These are phyloP conservation scores for Elsinoe ampelina DNA, from an alignment of 2,329 filamentous ascomycete species.

Conservation along the genomic window DNA sequence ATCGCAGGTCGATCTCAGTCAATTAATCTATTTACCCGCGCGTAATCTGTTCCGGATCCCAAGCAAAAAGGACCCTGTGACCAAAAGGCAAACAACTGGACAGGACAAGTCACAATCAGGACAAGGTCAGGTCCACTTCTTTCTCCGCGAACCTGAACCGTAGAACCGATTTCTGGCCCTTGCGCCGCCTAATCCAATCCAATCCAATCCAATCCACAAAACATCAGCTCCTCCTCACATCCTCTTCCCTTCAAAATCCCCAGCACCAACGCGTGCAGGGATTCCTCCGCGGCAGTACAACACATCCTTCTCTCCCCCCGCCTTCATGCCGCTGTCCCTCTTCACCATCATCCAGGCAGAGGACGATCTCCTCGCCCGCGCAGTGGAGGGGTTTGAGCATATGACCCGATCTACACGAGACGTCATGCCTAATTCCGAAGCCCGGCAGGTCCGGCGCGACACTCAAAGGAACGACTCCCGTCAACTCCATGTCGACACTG, in stretches of 20 bases:
- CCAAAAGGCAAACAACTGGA: background rate
- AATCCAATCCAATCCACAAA: background rate
- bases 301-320: background rate
- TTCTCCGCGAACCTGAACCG: background rate
- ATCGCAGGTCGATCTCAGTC: slow-evolving; percentile 11
- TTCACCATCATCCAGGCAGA: slow-evolving; percentile 13
- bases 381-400: slow-evolving; percentile 12
- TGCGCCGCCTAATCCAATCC: background rate
- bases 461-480: background rate
- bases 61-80: slow-evolving; percentile 2
- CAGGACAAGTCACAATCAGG: background rate
- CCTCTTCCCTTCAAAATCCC: background rate
- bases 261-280: slow-evolving; percentile 8
- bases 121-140: background rate
- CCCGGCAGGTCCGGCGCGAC: slow-evolving; percentile 6
- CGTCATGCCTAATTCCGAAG: slow-evolving; percentile 11
- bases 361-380: slow-evolving; percentile 12
- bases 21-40: slow-evolving; percentile 5
- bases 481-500: background rate
- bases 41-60: background rate
- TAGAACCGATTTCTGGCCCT: slow-evolving; percentile 8
- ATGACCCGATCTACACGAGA: slow-evolving; percentile 13
- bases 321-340: slow-evolving; percentile 11
- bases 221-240: background rate
- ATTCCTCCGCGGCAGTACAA: background rate